Percentiles rank a stretch among this genome's conserved stretches.
Conservation (phyloP, 2,329 filamentous ascomycete genomes). For the Beauveria caledonica region DNA sequence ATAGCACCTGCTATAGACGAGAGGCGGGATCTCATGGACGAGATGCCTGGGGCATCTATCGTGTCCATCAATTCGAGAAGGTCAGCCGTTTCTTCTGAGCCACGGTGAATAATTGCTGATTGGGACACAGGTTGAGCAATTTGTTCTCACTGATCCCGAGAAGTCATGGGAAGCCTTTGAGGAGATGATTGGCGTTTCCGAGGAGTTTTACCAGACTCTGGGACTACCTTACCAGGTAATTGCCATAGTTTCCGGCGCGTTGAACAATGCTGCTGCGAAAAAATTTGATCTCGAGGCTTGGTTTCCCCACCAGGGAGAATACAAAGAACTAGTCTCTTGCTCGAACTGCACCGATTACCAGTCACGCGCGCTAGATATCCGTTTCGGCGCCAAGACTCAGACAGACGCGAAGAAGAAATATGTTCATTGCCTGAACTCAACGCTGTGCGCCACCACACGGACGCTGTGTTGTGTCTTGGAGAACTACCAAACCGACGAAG, state of each 20-base stretch:
- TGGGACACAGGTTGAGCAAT: slow-evolving; percentile 55
- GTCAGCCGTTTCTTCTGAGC: slow-evolving; percentile 27
- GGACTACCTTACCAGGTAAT: slow-evolving; percentile 86
- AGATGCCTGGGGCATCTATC: slow-evolving; percentile 96
- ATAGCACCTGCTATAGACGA: slow-evolving; percentile 91
- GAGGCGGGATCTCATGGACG: slow-evolving; percentile 81
- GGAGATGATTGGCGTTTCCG: slow-evolving; percentile 80
- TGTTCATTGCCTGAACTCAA: slow-evolving; percentile 87
- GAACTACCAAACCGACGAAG: slow-evolving; percentile 89
- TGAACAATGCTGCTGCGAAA: slow-evolving; percentile 71
- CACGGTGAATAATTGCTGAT: background rate
- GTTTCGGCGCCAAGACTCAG: slow-evolving; percentile 80
- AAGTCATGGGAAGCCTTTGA: slow-evolving; percentile 92
- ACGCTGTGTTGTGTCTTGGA: slow-evolving; percentile 92
- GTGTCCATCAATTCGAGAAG: slow-evolving; percentile 97
- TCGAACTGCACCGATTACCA: slow-evolving; percentile 99
- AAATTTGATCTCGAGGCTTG: slow-evolving; percentile 95
- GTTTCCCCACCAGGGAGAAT: slow-evolving; percentile 94
- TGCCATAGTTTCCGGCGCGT: slow-evolving; percentile 87
- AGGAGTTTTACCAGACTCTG: slow-evolving; percentile 91
- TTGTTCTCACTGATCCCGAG: slow-evolving; percentile 73
- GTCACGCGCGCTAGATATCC: slow-evolving; percentile 84
- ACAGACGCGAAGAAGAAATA: slow-evolving; percentile 83
- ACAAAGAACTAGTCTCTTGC: slow-evolving; percentile 96
- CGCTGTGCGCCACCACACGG: slow-evolving; percentile 81